phyloP scores from a whole-genome alignment of 805 yeast genomes.

The Zygotorulaspora florentina region DNA sequence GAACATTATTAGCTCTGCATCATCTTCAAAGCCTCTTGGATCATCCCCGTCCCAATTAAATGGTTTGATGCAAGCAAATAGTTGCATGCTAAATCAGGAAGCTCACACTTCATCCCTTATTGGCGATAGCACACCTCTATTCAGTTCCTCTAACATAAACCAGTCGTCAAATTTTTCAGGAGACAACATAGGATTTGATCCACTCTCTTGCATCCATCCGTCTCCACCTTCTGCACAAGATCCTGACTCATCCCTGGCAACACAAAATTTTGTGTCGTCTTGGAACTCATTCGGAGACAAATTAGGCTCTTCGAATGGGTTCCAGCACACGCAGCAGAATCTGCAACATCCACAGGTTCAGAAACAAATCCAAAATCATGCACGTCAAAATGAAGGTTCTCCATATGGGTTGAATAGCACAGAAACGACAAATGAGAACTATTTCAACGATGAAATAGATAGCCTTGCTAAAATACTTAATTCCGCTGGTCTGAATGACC shows the following conservation, averaged over 20 bases:
- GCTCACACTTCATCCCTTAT: neutral
- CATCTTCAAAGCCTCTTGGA: slow-evolving; percentile 23
- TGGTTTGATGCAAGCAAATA: slow-evolving; percentile 11
- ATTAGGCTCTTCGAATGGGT: neutral
- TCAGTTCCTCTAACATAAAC: slow-evolving; percentile 5
- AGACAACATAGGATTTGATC: slow-evolving; percentile 5
- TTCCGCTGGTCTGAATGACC: slow-evolving; percentile 22
- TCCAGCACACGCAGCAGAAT: neutral
- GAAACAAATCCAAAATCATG: slow-evolving; percentile 1
- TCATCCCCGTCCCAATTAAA: slow-evolving; percentile 23
- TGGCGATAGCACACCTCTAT: slow-evolving; percentile 1
- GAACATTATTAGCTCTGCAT: slow-evolving; percentile 28
- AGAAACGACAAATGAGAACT: slow-evolving; percentile 16
- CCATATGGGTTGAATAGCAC: slow-evolving; percentile 8
- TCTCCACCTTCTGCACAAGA: slow-evolving; percentile 7
- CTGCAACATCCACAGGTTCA: slow-evolving; percentile 2
- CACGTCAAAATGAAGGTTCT: slow-evolving; percentile 6
- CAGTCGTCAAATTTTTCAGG: slow-evolving; percentile 1
- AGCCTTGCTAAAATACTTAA: slow-evolving; percentile 27
- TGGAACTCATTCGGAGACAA: slow-evolving; percentile 9
- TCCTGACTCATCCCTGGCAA: slow-evolving; percentile 2
- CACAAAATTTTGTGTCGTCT: slow-evolving; percentile 8
- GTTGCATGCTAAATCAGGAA: slow-evolving; percentile 1
- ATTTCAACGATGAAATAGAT: slow-evolving; percentile 26
- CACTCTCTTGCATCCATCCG: slow-evolving; percentile 4